Conservation (phyloP, 148 eudicot genomes). For the Simmondsia chinensis region DNA sequence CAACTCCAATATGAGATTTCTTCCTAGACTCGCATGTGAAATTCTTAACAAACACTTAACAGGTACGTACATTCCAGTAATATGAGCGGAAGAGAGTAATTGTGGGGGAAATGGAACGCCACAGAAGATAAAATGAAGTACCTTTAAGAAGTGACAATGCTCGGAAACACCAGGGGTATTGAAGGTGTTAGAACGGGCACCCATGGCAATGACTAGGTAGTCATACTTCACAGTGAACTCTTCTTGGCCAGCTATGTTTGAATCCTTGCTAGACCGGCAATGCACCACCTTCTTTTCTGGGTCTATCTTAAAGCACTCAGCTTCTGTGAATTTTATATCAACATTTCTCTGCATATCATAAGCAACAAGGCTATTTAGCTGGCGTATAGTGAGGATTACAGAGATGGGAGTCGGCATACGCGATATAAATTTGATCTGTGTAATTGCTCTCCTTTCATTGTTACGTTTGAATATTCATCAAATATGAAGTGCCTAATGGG, state of each 20-base stretch:
- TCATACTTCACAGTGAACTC: constrained; percentile 50
- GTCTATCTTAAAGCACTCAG: constrained; percentile 55
- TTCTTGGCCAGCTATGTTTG: constrained; percentile 23
- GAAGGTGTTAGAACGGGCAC: constrained; percentile 49
- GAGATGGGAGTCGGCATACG: no score
- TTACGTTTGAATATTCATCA: no score
- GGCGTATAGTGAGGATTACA: no score
- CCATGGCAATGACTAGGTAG: constrained; percentile 49
- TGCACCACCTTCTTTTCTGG: constrained; percentile 36
- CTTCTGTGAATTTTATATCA: constrained; percentile 34
- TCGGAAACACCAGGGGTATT: constrained; percentile 60
- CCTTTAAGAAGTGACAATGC: constrained; percentile 52
- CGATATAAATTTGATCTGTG: no score
- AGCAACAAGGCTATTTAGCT: not conserved
- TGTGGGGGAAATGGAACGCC: no score
- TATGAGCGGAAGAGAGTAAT: no score
- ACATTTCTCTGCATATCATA: constrained; percentile 26
- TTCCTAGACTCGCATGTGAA: no score
- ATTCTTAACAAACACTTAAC: no score
- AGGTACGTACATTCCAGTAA: no score
- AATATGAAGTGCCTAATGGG: no score
- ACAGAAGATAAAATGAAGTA: not conserved
- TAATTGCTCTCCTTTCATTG: no score
- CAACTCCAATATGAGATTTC: no score
- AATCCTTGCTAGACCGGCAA: constrained; percentile 22